phyloP scores from a whole-genome alignment of 1,284 basidiomycete genomes.

The Anthracocystis panici-leucophaei region DNA sequence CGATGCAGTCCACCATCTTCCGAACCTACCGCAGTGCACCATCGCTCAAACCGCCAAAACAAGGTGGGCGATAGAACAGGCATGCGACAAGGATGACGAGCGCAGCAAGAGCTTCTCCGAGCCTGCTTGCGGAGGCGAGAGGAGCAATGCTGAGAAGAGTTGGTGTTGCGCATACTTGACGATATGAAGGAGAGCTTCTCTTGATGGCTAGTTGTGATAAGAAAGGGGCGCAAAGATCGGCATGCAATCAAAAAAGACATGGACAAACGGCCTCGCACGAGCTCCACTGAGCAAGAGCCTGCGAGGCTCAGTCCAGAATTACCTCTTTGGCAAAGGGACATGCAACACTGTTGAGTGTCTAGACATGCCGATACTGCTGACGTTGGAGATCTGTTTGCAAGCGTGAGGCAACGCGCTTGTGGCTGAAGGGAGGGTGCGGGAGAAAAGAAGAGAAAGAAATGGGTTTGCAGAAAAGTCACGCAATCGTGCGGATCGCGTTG shows the following conservation, averaged over 20 bases:
- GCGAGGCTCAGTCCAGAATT: constrained; percentile 17
- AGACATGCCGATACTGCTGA: constrained; percentile 28
- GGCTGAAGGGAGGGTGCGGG: constrained; percentile 1
- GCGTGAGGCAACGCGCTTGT: not conserved
- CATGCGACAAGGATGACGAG: not conserved
- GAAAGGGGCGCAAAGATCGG: constrained; percentile 29
- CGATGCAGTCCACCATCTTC: not conserved
- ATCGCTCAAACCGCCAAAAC: not conserved
- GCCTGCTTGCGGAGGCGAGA: constrained; percentile 1
- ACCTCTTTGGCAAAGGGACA: constrained; percentile 47
- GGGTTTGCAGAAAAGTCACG: constrained; percentile 7
- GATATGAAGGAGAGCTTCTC: constrained; percentile 32
- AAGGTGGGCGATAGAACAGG: not conserved
- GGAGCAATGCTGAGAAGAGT: constrained; percentile 5
- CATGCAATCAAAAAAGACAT: constrained; percentile 36
- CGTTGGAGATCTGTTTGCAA: constrained; percentile 13
- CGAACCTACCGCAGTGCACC: constrained; percentile 1
- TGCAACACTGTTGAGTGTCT: constrained; percentile 46
- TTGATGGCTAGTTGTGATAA: constrained; percentile 22
- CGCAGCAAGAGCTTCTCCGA: not conserved
- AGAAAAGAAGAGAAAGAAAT: constrained; percentile 8
- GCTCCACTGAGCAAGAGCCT: constrained; percentile 4
- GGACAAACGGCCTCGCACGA: constrained; percentile 7
- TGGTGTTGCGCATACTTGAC: constrained; percentile 8
- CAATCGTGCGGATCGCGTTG: constrained; percentile 10